Percentiles rank a stretch among this genome's conserved stretches.
Conservation (phyloP, 2,329 filamentous ascomycete species). For the Colletotrichum limetticola region DNA sequence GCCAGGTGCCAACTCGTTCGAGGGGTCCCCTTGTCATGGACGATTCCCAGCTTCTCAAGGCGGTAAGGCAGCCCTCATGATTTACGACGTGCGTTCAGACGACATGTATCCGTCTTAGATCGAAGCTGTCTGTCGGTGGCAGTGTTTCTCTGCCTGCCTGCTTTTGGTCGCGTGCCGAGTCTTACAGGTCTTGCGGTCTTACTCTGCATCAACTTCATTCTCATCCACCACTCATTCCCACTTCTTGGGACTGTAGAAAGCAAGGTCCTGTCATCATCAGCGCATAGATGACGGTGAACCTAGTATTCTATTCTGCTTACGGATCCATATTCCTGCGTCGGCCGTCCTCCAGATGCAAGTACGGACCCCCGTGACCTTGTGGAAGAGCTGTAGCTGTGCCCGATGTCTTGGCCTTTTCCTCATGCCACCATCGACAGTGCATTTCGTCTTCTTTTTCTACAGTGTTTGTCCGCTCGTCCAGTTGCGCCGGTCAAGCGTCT, state of each 20-base stretch:
- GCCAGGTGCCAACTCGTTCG: neutral
- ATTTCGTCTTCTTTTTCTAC: neutral
- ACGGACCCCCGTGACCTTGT: conserved; percentile 16
- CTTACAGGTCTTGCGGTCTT: neutral
- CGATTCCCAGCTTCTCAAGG: neutral
- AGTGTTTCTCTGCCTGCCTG: neutral
- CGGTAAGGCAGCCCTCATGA: neutral
- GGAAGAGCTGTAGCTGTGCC: conserved; percentile 21
- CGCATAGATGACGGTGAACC: neutral
- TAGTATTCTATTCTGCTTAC: neutral
- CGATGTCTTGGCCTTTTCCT: conserved; percentile 8
- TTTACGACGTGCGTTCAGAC: neutral
- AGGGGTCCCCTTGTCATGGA: neutral
- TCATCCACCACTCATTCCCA: neutral
- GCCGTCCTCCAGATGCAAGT: neutral
- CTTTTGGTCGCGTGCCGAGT: neutral
- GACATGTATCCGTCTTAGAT: neutral
- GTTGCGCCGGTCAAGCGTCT: neutral
- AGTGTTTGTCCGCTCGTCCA: conserved; percentile 23
- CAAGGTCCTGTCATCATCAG: conserved; percentile 1
- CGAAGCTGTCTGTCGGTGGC: neutral
- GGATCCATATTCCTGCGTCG: neutral
- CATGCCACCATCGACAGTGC: conserved; percentile 10
- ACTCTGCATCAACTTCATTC: neutral
- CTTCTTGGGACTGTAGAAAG: neutral